phyloP scores from a whole-genome alignment of 1,284 basidiomycete genomes.

The Apiotrichum sp. region DNA sequence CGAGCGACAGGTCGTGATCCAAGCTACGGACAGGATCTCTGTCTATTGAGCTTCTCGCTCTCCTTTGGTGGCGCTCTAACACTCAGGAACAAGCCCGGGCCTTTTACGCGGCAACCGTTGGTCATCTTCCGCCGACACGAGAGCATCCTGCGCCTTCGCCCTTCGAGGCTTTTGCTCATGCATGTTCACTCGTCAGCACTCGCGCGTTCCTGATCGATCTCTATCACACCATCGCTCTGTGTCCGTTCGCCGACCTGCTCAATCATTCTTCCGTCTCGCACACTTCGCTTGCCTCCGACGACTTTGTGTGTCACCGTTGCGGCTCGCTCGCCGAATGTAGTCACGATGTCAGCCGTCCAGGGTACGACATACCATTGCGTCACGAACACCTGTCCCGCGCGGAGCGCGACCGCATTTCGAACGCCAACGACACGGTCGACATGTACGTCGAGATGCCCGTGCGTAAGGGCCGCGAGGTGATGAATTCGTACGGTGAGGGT shows the following conservation, averaged over 20 bases:
- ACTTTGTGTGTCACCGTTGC: conserved; percentile 72
- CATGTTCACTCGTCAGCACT: conserved; percentile 75
- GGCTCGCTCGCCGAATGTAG: conserved; percentile 66
- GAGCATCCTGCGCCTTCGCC: conserved; percentile 29
- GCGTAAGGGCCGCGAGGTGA: conserved; percentile 58
- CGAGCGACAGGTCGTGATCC: too few species aligned
- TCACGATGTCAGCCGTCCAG: conserved; percentile 55
- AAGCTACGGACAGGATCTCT: too few species aligned
- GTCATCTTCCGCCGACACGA: conserved; percentile 26
- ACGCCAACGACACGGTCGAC: conserved; percentile 35
- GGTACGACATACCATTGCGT: conserved; percentile 12
- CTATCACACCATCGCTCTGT: conserved; percentile 77
- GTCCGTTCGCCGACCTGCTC: conserved; percentile 85
- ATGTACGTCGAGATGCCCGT: conserved; percentile 35
- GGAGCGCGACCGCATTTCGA: conserved; percentile 9
- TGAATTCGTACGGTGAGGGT: conserved; percentile 73
- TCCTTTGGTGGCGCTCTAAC: too few species aligned
- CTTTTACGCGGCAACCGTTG: conserved; percentile 25
- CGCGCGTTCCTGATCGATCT: conserved; percentile 81
- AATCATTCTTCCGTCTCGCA: conserved; percentile 55
- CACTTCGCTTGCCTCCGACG: conserved; percentile 59
- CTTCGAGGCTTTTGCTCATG: conserved; percentile 58
- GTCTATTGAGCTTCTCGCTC: too few species aligned
- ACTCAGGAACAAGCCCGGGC: conserved; percentile 26
- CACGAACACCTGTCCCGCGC: conserved; percentile 24